These are phyloP conservation scores for Xylaria sp. DNA, from an alignment of 2,329 filamentous ascomycete species.

Conservation along the genomic window DNA sequence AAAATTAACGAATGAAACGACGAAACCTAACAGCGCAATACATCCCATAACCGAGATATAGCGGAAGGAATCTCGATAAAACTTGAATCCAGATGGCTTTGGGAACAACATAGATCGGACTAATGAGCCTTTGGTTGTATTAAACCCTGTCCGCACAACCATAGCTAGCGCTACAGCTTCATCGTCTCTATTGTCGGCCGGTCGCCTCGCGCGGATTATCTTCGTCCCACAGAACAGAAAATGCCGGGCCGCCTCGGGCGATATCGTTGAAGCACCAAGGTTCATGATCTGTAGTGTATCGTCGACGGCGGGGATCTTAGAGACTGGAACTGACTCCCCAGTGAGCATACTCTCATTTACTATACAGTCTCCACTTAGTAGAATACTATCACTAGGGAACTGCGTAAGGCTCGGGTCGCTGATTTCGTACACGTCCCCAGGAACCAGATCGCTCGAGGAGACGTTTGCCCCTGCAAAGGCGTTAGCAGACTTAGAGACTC, in stretches of 20 bases:
- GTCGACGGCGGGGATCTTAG: conserved; percentile 86
- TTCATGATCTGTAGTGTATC: conserved; percentile 81
- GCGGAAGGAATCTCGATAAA: conserved; percentile 96
- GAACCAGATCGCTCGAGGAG: conserved; percentile 87
- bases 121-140: conserved; percentile 95
- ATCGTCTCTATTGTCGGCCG: conserved; percentile 85
- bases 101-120: conserved; percentile 99
- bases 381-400: conserved; percentile 90
- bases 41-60: conserved; percentile 97
- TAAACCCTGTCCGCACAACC: conserved; percentile 94
- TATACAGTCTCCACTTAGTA: conserved; percentile 95
- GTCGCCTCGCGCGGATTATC: conserved; percentile 88
- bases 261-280: conserved; percentile 82
- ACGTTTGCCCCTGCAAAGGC: conserved; percentile 76
- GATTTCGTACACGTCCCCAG: conserved; percentile 96
- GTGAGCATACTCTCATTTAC: conserved; percentile 99
- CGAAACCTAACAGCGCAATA: conserved; percentile 86
- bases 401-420: conserved; percentile 90
- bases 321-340: conserved; percentile 95
- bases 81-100: conserved; percentile 98
- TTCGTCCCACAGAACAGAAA: conserved; percentile 97
- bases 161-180: conserved; percentile 93
- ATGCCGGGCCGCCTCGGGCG: conserved; percentile 84
- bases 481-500: conserved; percentile 43
- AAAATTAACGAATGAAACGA: conserved; percentile 94